Percentiles rank a stretch among this genome's conserved stretches.
These are phyloP conservation scores for Phytophthora tubulina DNA, from an alignment of 352 stramenopile genomes.

Conservation along the genomic window DNA sequence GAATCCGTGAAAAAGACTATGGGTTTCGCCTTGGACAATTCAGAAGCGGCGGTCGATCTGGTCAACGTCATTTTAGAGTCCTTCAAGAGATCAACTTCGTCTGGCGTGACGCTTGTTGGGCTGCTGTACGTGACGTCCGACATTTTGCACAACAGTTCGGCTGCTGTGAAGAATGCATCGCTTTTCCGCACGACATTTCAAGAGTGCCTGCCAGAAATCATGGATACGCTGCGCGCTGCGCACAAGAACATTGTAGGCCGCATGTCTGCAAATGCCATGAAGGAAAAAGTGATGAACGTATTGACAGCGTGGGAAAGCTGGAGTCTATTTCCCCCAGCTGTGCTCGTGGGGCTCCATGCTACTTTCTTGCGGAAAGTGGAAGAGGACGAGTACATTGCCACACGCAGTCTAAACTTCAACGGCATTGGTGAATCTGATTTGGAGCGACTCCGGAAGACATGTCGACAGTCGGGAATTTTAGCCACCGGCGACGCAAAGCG, in stretches of 20 bases:
- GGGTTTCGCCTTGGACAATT: slow-evolving; percentile 85
- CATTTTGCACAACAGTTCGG: slow-evolving; percentile 92
- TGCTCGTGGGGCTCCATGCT: slow-evolving; percentile 82
- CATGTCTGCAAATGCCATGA: slow-evolving; percentile 86
- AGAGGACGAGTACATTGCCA: slow-evolving; percentile 56
- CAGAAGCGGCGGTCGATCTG: slow-evolving; percentile 77
- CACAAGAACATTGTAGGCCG: slow-evolving; percentile 70
- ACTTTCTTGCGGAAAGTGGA: slow-evolving; percentile 83
- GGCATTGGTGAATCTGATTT: slow-evolving; percentile 46
- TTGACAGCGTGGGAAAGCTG: slow-evolving; percentile 81
- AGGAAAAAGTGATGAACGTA: slow-evolving; percentile 82
- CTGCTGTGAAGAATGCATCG: slow-evolving; percentile 89
- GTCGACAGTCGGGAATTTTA: slow-evolving; percentile 70
- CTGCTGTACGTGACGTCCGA: slow-evolving; percentile 89
- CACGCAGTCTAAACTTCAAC: slow-evolving; percentile 18
- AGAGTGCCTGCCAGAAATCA: slow-evolving; percentile 78
- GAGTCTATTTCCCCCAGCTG: slow-evolving; percentile 81
- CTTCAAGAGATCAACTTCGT: slow-evolving; percentile 52
- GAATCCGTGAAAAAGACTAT: slow-evolving; percentile 77
- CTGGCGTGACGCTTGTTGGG: slow-evolving; percentile 61
- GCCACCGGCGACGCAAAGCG: slow-evolving; percentile 53
- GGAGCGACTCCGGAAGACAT: slow-evolving; percentile 74
- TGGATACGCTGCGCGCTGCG: slow-evolving; percentile 60
- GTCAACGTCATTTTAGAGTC: slow-evolving; percentile 57
- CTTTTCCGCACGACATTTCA: slow-evolving; percentile 91